Evolutionary conservation across 2,329 filamentous ascomycete genomes (phyloP), one percentile per base, ranked within the genome.

Genomic region (Cryphonectria radicalis): DNA sequence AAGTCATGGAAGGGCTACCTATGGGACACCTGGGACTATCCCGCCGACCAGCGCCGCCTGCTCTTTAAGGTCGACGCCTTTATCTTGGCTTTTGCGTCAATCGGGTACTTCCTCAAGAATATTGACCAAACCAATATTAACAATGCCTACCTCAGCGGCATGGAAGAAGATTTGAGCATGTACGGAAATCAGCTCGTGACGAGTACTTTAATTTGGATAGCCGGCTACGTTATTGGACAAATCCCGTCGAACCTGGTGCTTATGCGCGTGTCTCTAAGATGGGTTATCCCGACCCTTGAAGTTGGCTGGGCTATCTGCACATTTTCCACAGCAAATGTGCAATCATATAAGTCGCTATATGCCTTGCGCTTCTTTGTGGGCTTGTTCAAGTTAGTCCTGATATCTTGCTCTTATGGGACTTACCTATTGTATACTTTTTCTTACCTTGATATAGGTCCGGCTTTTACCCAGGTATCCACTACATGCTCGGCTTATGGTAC

Each of bases 101-200:
- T 78, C 17, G 74, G 75, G 1, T 78, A 78, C 43, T 78, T 78
- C 66, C 74, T 66, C 67, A 73, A 73, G 63, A 77, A 77, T 43
- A 40, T 40, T 40, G 37, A 40, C 37, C 37, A 40, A 40, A 71
- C 76, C 17, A 76, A 77, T 68, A 73, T 70, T 0, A 75, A 75
- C 57, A 72, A 68, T 69, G 72, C 72, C 11, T 75, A 75, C 40
- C 72, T 75, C 4, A 74, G 73, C 8, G 72, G 74, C 32, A 74
- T 74, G 72, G 73, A 75, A 32, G 68, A 75, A n/a, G 73, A 74
- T 42, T 55, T 73, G 3, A 72, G 74, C n/a, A 70, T 75, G 13
- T 70, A 73, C 42, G 73, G 73, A 1, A 75, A 75, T 55, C 66
- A 75, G 57, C 74, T 70, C 35, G 71, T 73, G 60, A 73, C 70